Conservation (phyloP, 2,329 filamentous ascomycete species). For the Cladophialophora bantiana region DNA sequence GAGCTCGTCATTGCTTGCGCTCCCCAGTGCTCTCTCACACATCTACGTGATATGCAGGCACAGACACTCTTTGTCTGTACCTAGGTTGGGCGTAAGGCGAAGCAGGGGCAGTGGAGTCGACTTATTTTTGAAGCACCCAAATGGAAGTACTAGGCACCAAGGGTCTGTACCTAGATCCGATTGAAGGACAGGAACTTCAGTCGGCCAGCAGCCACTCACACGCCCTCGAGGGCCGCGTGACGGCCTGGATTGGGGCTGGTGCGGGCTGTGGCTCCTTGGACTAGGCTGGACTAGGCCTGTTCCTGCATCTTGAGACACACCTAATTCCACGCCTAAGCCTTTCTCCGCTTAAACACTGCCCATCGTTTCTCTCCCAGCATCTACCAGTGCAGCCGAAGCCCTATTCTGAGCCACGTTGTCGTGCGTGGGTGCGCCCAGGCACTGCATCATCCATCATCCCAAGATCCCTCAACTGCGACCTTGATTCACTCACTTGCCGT, state of each 20-base stretch:
- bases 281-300: conserved; percentile 21
- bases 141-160: not conserved
- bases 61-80: not conserved
- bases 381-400: not conserved
- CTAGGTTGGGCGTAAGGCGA: not conserved
- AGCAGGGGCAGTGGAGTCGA: not conserved
- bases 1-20: too few species aligned
- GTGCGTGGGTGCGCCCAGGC: not conserved
- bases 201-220: not conserved
- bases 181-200: not conserved
- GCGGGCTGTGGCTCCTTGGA: not conserved
- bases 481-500: conserved; percentile 5
- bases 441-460: conserved; percentile 4
- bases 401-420: conserved; percentile 1
- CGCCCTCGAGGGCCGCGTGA: not conserved
- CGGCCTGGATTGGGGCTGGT: conserved; percentile 12
- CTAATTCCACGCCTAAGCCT: conserved; percentile 8
- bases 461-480: conserved; percentile 19
- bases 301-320: conserved; percentile 33
- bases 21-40: too few species aligned
- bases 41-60: too few species aligned
- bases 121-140: conserved; percentile 1
- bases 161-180: not conserved
- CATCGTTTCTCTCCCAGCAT: not conserved
- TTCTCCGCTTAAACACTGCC: conserved; percentile 8